Percentiles rank a stretch among this genome's conserved stretches.
phyloP scores from a whole-genome alignment of 371 early-diverging fungal genomes.

The Zychaea mexicana region DNA sequence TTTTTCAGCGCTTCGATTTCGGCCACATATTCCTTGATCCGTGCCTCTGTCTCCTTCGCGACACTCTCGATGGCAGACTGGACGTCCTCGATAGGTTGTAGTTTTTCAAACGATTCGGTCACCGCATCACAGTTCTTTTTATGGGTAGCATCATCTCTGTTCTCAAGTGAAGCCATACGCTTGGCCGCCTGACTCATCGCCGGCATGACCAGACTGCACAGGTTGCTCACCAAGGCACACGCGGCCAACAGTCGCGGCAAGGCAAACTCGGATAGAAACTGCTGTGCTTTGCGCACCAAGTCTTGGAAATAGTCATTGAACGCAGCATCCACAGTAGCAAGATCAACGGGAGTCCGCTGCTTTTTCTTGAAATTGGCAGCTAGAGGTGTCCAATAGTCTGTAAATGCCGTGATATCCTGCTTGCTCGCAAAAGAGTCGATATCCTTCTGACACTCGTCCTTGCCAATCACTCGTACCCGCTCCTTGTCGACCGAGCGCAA shows the following conservation, averaged over 20 bases:
- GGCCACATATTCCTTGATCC: conserved; percentile 46
- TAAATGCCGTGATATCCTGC: conserved; percentile 26
- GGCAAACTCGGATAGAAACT: conserved; percentile 31
- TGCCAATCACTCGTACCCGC: conserved; percentile 25
- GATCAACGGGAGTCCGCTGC: conserved; percentile 7
- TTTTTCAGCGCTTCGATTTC: conserved; percentile 22
- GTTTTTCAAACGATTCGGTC: conserved; percentile 14
- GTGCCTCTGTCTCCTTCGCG: conserved; percentile 9
- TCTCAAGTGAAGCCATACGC: conserved; percentile 23
- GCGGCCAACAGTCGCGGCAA: conserved; percentile 25
- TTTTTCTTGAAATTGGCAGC: conserved; percentile 1
- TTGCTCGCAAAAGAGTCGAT: conserved; percentile 22
- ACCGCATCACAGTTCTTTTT: conserved; percentile 14
- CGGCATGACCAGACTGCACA: conserved; percentile 36
- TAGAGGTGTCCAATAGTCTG: conserved; percentile 24
- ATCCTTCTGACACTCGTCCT: conserved; percentile 17
- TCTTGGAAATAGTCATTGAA: conserved; percentile 54
- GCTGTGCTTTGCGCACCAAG: conserved; percentile 12
- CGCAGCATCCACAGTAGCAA: conserved; percentile 56
- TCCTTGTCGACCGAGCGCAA: conserved; percentile 27
- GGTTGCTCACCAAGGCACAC: conserved; percentile 18
- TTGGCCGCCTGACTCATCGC: conserved; percentile 39
- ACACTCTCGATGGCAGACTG: conserved; percentile 11
- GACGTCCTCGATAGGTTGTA: conserved; percentile 18
- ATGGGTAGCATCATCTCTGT: conserved; percentile 15